A percentile compares a stretch with the other conserved stretches of the same genome.
Conservation (phyloP, 495 filamentous ascomycete genomes). For the Podospora tetraspora region DNA sequence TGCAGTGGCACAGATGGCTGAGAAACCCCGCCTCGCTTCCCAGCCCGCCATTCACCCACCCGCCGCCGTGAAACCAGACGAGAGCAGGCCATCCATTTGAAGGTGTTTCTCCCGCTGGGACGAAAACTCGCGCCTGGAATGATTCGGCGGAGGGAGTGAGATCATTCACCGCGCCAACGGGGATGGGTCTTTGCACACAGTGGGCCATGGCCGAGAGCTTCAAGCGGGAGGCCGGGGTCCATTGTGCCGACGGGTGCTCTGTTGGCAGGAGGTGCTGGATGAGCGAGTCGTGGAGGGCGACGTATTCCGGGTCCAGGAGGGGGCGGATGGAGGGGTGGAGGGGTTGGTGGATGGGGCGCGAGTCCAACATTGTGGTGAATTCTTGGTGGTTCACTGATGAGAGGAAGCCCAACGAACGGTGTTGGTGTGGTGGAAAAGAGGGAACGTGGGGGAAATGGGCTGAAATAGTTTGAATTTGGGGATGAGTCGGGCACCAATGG, state of each 20-base stretch:
- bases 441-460: background rate
- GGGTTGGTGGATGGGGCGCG: slow-evolving; percentile 12
- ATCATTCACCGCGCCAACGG: slow-evolving; percentile 5
- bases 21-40: slow-evolving; percentile 7
- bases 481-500: background rate
- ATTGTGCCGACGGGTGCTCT: slow-evolving; percentile 1
- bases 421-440: background rate
- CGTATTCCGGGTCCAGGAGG: slow-evolving; percentile 19
- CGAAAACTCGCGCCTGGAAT: slow-evolving; percentile 7
- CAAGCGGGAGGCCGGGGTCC: slow-evolving; percentile 5
- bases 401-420: background rate
- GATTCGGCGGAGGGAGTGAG: background rate
- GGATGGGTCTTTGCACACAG: background rate
- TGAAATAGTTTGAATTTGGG: background rate
- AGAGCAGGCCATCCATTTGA: slow-evolving; percentile 17
- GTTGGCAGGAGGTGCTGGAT: slow-evolving; percentile 18
- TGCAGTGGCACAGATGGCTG: slow-evolving; percentile 17
- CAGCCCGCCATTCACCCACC: slow-evolving; percentile 22
- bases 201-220: background rate
- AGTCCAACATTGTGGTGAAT: background rate
- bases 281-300: slow-evolving; percentile 17
- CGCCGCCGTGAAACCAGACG: slow-evolving; percentile 28
- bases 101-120: slow-evolving; percentile 4
- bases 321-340: slow-evolving; percentile 17
- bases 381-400: background rate